Evolutionary conservation across 202 grass and related monocot genomes (phyloP).

Genomic region (Saccharum hybrid): DNA sequence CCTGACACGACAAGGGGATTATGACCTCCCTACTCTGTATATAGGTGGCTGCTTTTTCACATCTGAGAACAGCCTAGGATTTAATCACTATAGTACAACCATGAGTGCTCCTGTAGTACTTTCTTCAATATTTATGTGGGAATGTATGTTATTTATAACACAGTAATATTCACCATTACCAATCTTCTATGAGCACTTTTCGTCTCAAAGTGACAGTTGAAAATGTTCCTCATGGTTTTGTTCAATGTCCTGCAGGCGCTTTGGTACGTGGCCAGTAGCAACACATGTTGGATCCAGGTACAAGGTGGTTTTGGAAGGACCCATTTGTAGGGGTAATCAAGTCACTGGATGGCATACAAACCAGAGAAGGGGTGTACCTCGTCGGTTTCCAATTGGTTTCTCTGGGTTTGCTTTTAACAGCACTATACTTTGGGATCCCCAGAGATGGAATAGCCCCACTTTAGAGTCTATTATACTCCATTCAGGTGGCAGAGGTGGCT

Average conservation of each 20-base stretch:
- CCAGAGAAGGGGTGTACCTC: slow-evolving; percentile 53
- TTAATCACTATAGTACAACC: background rate
- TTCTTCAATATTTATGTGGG: slow-evolving; percentile 26
- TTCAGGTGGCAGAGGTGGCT: slow-evolving; percentile 66
- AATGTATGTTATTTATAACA: slow-evolving; percentile 1
- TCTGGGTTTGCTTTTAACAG: slow-evolving; percentile 95
- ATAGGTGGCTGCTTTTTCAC: background rate
- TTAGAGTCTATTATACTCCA: slow-evolving; percentile 79
- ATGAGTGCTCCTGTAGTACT: background rate
- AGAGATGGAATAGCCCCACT: slow-evolving; percentile 71
- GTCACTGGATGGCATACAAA: slow-evolving; percentile 93
- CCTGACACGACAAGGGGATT: background rate
- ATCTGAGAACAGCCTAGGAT: slow-evolving; percentile 7
- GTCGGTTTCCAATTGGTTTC: slow-evolving; percentile 74
- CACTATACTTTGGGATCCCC: slow-evolving; percentile 89
- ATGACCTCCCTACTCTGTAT: slow-evolving; percentile 24
- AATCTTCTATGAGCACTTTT: slow-evolving; percentile 13
- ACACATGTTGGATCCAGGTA: slow-evolving; percentile 64
- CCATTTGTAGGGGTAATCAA: slow-evolving; percentile 72
- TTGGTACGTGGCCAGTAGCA: slow-evolving; percentile 94
- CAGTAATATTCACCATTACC: background rate
- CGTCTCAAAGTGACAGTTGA: slow-evolving; percentile 4
- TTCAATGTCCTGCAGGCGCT: slow-evolving; percentile 58
- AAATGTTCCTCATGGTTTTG: slow-evolving; percentile 41
- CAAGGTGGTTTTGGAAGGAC: slow-evolving; percentile 75